These are phyloP conservation scores for Exophiala sp. DNA, from an alignment of 2,329 filamentous ascomycete species.

Conservation along the genomic window DNA sequence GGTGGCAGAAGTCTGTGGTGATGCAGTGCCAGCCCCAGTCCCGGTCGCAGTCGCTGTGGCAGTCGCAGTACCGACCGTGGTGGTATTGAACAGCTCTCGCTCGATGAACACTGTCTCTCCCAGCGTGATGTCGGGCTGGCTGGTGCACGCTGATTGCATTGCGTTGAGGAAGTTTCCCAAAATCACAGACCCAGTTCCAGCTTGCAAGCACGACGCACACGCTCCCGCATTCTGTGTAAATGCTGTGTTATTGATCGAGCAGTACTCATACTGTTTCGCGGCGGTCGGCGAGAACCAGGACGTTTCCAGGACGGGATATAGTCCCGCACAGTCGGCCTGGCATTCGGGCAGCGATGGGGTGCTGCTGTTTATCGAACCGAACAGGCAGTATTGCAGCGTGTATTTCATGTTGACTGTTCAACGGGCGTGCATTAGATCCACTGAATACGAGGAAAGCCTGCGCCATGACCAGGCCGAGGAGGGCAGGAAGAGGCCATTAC, in stretches of 20 bases:
- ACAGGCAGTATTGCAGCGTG: conserved; percentile 8
- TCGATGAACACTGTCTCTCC: conserved; percentile 1
- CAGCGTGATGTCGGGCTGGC: conserved; percentile 1
- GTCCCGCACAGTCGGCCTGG: conserved; percentile 4
- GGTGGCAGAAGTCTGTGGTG: neutral
- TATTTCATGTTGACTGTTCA: conserved; percentile 13
- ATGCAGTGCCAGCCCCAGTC: neutral
- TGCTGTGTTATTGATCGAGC: conserved; percentile 9
- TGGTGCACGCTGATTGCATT: conserved; percentile 3
- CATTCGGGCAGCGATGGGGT: conserved; percentile 7
- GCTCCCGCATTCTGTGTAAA: conserved; percentile 4
- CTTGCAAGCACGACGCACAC: conserved; percentile 5
- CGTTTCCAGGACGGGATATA: conserved; percentile 3
- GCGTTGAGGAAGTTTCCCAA: conserved; percentile 6
- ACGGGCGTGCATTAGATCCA: neutral
- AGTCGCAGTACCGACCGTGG: neutral
- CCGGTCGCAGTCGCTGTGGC: neutral
- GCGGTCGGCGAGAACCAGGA: conserved; percentile 6
- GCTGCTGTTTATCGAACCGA: conserved; percentile 3
- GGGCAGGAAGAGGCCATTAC: neutral
- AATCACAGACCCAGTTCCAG: conserved; percentile 1
- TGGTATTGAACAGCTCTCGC: conserved; percentile 8
- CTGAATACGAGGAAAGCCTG: neutral
- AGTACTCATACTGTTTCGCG: conserved; percentile 8
- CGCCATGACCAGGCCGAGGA: neutral